Conservation (phyloP, 176 grass and related monocot genomes). For the Phyllostachys edulis region DNA sequence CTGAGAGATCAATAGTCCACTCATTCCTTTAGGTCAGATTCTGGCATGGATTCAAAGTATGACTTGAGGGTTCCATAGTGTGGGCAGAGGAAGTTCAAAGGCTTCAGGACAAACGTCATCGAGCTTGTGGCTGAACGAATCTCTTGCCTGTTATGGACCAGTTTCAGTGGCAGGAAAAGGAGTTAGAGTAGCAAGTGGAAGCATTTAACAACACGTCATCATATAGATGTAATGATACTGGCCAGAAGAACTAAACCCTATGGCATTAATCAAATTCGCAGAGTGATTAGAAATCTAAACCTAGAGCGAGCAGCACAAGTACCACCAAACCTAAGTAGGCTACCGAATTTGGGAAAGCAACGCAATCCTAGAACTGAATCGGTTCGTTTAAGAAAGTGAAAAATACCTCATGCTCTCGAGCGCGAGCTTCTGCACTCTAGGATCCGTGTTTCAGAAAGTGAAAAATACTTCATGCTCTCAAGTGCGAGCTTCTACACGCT, state of each 20-base stretch:
- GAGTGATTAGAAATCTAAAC: neutral
- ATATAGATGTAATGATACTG: neutral
- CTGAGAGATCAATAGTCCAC: too few relatives aligned
- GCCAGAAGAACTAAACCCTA: neutral
- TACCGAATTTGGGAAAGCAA: neutral
- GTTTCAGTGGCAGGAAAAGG: neutral
- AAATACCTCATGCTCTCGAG: conserved; percentile 95
- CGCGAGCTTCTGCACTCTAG: conserved; percentile 81
- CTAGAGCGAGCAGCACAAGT: neutral
- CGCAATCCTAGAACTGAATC: neutral
- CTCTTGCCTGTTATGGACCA: neutral
- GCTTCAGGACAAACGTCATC: too few relatives aligned
- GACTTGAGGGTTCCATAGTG: too few relatives aligned
- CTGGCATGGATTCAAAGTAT: too few relatives aligned
- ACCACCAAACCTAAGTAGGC: neutral
- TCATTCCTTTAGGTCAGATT: too few relatives aligned
- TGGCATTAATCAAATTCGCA: neutral
- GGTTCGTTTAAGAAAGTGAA: neutral
- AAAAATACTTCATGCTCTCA: too few relatives aligned
- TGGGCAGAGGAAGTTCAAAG: too few relatives aligned
- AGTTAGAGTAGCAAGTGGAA: neutral
- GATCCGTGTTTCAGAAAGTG: conserved; percentile 24
- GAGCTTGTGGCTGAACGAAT: too few relatives aligned
- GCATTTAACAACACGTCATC: neutral
- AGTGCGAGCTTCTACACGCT: too few relatives aligned